Base-by-base conservation (phyloP, 2,329 filamentous ascomycete species). In the Acrocalymma vagum region DNA sequence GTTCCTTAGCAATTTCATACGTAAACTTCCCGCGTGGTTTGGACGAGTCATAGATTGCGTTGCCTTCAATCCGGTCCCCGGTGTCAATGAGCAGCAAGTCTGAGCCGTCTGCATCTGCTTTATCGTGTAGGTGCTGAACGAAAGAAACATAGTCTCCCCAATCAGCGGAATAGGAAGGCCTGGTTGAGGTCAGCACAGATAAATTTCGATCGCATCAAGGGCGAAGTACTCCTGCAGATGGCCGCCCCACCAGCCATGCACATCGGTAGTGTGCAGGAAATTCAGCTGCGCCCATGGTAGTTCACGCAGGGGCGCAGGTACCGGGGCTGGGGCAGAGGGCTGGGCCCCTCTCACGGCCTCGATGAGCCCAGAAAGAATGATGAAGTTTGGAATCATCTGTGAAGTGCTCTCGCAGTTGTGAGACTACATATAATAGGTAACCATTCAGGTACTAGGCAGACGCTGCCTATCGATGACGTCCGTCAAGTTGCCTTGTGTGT, bases 131-230 rank as follows among this genome's bases (percentile, higher is more conserved):
- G 64, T 93, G 90, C 23, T 86, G 78, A 22, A 91, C 84, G 65
- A 99, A 96, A 6, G 93, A 96, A 59, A 97, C 81, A 71, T 97
- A 99, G 72, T 99, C 94, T 43, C 94, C 94, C 91, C 94, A 97
- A 70, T 99, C 94, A 30, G 90, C 93, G 6, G 90, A 92, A 71
- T 95, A 99, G 45, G 94, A 93, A 3, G 90, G 80, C 73, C 87
- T 90, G 41, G 10, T 18, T 18, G 13, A 27, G 7, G 51, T 58
- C 33, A 55, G 45, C 28, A 4, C 3, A 15, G 15, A 27, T 15
- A 16, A 24, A 27, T 29, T 16, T 17, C 17, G 22, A 13, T 62
- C n/a, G 42, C 29, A 34, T 24, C 13, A 35, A 35, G 13, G n/a
- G 9, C 13, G 14, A 48, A 80, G 62, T 75, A 90, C 86, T 99